Conservation (phyloP, 495 filamentous ascomycete species). For the Neurospora sublineolata region DNA sequence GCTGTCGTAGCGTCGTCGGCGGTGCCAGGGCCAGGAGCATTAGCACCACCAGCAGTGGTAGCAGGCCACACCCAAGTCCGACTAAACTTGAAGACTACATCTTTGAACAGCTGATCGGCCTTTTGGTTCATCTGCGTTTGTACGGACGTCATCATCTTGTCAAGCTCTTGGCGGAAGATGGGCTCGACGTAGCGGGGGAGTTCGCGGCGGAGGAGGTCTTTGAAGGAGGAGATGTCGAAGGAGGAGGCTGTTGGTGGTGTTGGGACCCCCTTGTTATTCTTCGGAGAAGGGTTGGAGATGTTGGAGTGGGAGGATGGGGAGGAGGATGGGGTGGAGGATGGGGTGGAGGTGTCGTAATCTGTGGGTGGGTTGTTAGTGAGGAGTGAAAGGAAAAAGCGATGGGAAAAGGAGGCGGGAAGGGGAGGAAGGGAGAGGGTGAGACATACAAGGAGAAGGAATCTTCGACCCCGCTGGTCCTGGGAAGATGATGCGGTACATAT, state of each 20-base stretch:
- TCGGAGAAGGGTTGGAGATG: background rate
- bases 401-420: background rate
- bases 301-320: background rate
- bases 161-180: conserved; percentile 15
- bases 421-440: background rate
- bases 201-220: conserved; percentile 10
- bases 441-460: background rate
- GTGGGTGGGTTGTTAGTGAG: background rate
- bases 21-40: background rate
- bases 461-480: background rate
- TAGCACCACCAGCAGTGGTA: background rate
- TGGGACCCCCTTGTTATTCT: background rate
- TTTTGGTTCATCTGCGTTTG: conserved; percentile 10
- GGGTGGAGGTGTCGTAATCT: background rate
- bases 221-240: background rate
- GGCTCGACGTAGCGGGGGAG: conserved; percentile 10
- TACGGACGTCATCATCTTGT: conserved; percentile 8
- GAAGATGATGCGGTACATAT: conserved; percentile 23
- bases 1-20: background rate
- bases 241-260: background rate
- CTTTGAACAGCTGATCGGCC: conserved; percentile 9
- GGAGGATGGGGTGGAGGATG: background rate
- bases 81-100: conserved; percentile 8
- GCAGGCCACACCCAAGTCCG: conserved; percentile 2
- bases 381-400: background rate